Percentiles rank a stretch among this genome's conserved stretches.
These are phyloP conservation scores for Beauveria rudraprayagi DNA, from an alignment of 2,329 filamentous ascomycete genomes.

Conservation along the genomic window DNA sequence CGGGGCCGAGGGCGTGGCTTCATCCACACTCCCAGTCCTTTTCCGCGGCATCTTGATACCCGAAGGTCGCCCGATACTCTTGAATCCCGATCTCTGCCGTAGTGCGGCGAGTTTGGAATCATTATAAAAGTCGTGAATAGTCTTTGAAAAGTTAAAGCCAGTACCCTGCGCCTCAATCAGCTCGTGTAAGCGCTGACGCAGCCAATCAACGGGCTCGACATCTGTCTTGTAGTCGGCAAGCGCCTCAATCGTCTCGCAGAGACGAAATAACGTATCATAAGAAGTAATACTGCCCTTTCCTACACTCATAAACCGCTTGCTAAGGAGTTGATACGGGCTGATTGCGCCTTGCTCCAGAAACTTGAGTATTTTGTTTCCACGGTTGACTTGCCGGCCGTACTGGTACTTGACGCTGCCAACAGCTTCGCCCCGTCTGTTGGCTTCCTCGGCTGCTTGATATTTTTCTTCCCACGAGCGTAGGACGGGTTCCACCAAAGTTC, in stretches of 20 bases:
- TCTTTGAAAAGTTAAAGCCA: conserved; percentile 43
- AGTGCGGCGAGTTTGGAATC: conserved; percentile 43
- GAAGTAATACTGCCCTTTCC: conserved; percentile 35
- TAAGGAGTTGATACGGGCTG: conserved; percentile 49
- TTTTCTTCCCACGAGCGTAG: conserved; percentile 42
- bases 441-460: conserved; percentile 29
- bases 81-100: conserved; percentile 44
- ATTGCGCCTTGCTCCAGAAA: conserved; percentile 44
- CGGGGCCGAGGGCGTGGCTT: conserved; percentile 11
- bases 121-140: conserved; percentile 47
- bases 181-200: conserved; percentile 49
- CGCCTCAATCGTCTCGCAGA: conserved; percentile 46
- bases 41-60: conserved; percentile 30
- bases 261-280: conserved; percentile 49
- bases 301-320: conserved; percentile 39
- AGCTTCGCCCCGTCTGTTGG: conserved; percentile 26
- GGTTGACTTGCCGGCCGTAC: conserved; percentile 48
- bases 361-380: conserved; percentile 43
- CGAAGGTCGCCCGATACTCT: conserved; percentile 50
- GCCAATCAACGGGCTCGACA: conserved; percentile 46
- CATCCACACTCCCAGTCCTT: conserved; percentile 1
- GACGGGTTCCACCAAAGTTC: conserved; percentile 33
- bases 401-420: conserved; percentile 40
- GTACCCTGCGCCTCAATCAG: conserved; percentile 34
- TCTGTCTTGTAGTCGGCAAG: conserved; percentile 46